phyloP scores from a whole-genome alignment of 768 basidiomycete genomes.

The Chalciporus chontae region DNA sequence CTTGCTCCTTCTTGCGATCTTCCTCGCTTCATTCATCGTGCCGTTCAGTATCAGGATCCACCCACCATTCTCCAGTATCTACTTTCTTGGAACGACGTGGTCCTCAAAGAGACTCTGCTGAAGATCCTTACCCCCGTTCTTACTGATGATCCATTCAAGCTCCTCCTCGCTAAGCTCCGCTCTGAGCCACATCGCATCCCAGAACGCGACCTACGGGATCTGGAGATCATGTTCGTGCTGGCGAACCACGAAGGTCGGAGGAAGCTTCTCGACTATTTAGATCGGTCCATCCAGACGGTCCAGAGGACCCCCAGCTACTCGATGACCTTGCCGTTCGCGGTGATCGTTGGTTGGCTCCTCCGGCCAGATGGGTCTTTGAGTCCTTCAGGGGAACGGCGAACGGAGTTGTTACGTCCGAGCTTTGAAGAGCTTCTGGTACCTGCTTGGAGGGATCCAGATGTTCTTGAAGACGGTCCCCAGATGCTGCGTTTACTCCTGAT shows the following conservation, averaged over 20 bases:
- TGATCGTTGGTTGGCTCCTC: conserved; percentile 5
- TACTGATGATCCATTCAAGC: conserved; percentile 2
- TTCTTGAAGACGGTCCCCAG: conserved; percentile 5
- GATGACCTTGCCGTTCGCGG: conserved; percentile 3
- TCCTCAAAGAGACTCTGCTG: background rate
- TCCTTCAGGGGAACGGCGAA: no score
- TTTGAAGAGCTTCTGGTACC: conserved; percentile 3
- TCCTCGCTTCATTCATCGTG: conserved; percentile 1
- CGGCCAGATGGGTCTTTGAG: conserved; percentile 4
- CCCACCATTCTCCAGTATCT: conserved; percentile 4
- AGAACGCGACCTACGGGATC: conserved; percentile 3
- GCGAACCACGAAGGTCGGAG: background rate
- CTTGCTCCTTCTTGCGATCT: background rate
- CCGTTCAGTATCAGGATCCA: background rate
- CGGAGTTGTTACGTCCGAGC: background rate
- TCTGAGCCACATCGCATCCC: conserved; percentile 1
- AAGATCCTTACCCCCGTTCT: conserved; percentile 2
- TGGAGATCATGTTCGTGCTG: conserved; percentile 5
- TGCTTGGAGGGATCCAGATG: conserved; percentile 5
- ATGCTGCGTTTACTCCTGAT: conserved; percentile 3
- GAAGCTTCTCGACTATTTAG: background rate
- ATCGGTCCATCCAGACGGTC: conserved; percentile 1
- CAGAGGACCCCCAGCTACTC: background rate
- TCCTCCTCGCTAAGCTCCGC: conserved; percentile 1
- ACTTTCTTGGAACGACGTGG: background rate